phyloP scores from a whole-genome alignment of 129 eudicot genomes.

The Pulicaria dysenterica region DNA sequence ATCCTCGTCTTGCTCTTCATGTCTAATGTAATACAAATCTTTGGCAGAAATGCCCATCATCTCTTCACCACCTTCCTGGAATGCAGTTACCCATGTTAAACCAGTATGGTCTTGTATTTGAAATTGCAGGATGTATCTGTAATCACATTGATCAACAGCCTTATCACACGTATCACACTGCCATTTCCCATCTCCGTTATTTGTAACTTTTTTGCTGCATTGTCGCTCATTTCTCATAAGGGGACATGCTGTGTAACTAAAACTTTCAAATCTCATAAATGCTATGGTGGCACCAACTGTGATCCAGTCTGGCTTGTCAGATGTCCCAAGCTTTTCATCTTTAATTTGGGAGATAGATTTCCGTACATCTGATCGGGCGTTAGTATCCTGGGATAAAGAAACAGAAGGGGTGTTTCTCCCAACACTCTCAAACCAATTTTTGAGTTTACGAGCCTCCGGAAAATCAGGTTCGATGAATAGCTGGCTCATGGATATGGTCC shows the following conservation, averaged over 20 bases:
- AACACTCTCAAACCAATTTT: constrained; percentile 64
- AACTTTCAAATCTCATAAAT: constrained; percentile 54
- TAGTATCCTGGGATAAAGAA: constrained; percentile 56
- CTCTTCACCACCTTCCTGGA: constrained; percentile 80
- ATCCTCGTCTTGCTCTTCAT: constrained; percentile 76
- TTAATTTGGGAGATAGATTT: constrained; percentile 82
- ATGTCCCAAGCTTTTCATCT: constrained; percentile 86
- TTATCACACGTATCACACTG: constrained; percentile 81
- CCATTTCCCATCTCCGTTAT: constrained; percentile 93
- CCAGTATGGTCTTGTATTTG: constrained; percentile 93
- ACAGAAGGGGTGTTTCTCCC: constrained; percentile 57
- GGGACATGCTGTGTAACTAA: constrained; percentile 87
- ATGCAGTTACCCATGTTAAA: constrained; percentile 76
- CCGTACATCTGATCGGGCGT: constrained; percentile 50
- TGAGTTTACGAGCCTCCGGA: constrained; percentile 66
- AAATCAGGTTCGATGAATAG: constrained; percentile 78
- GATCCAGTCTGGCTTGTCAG: constrained; percentile 90
- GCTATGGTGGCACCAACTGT: constrained; percentile 53
- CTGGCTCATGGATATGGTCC: constrained; percentile 73
- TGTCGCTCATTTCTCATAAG: constrained; percentile 54
- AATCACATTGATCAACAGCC: constrained; percentile 66
- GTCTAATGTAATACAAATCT: constrained; percentile 57
- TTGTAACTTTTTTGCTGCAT: constrained; percentile 83
- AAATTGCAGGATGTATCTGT: constrained; percentile 73
- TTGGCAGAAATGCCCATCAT: constrained; percentile 77